Conservation (phyloP, 2,329 filamentous ascomycete species). For the Huntiella abstrusa region DNA sequence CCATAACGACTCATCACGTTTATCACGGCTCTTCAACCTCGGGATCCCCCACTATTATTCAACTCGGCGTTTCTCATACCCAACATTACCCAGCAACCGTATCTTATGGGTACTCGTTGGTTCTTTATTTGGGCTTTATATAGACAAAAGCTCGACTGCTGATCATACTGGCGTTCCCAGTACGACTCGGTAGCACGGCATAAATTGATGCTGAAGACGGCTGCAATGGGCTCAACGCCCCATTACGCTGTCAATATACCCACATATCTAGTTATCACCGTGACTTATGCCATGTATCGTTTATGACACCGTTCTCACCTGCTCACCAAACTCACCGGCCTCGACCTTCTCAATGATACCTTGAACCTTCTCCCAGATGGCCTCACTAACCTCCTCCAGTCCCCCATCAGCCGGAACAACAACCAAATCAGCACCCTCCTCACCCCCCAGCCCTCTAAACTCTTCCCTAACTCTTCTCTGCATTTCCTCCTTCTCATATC, state of each 20-base stretch:
- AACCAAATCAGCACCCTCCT: constrained; percentile 25
- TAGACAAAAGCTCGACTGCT: background rate
- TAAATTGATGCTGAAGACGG: no score
- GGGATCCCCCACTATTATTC: constrained; percentile 1
- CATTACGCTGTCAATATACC: background rate
- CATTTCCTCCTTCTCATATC: constrained; percentile 73
- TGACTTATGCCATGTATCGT: background rate
- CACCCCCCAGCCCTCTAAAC: constrained; percentile 27
- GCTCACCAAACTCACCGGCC: constrained; percentile 18
- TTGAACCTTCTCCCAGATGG: constrained; percentile 33
- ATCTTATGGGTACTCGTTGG: background rate
- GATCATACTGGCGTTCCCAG: no score
- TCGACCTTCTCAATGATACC: constrained; percentile 30
- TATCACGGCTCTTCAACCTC: constrained; percentile 4
- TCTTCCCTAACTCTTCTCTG: constrained; percentile 60
- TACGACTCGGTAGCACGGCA: no score
- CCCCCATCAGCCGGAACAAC: constrained; percentile 34
- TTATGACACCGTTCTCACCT: background rate
- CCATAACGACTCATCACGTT: background rate
- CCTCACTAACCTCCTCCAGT: constrained; percentile 36
- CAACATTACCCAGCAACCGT: background rate
- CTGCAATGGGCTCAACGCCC: constrained; percentile 17
- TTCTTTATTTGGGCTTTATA: background rate
- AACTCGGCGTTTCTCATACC: constrained; percentile 3
- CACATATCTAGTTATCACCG: no score